Percentiles rank a stretch among this genome's conserved stretches.
phyloP scores from a whole-genome alignment of 495 filamentous ascomycete genomes.

The Penicillium subrubescens region DNA sequence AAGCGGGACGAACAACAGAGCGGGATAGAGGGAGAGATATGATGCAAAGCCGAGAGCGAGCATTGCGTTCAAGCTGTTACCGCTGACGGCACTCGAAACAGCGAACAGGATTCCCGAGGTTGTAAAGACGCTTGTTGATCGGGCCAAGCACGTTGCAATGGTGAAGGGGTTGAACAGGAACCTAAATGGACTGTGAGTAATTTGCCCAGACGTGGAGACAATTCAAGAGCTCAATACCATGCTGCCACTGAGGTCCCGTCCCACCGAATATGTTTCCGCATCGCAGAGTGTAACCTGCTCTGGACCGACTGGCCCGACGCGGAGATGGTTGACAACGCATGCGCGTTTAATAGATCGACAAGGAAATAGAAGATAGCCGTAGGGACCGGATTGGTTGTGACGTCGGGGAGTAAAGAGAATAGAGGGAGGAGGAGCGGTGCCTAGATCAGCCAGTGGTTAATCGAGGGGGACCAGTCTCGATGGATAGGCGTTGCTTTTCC shows the following conservation, averaged over 20 bases:
- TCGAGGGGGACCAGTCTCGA: constrained; percentile 7
- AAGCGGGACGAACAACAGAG: constrained; percentile 81
- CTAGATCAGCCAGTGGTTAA: constrained; percentile 35
- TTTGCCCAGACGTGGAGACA: no score
- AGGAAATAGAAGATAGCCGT: constrained; percentile 79
- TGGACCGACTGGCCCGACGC: constrained; percentile 75
- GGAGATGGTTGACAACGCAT: constrained; percentile 80
- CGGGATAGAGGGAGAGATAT: constrained; percentile 90
- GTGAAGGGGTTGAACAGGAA: constrained; percentile 96
- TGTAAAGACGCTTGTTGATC: constrained; percentile 88
- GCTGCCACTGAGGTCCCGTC: constrained; percentile 77
- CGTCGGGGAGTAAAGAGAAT: constrained; percentile 81
- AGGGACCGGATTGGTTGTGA: constrained; percentile 62
- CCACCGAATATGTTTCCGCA: constrained; percentile 76
- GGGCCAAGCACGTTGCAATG: constrained; percentile 87
- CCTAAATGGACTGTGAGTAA: constrained; percentile 38
- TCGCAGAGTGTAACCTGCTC: constrained; percentile 73
- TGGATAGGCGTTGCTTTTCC: constrained; percentile 5
- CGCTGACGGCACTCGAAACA: constrained; percentile 77
- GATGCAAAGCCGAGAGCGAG: constrained; percentile 82
- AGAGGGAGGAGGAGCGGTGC: constrained; percentile 89
- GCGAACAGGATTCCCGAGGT: constrained; percentile 85
- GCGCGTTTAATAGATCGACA: constrained; percentile 80
- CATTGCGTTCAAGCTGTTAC: constrained; percentile 74
- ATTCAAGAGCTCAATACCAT: constrained; percentile 50